Percentiles rank a stretch among this genome's conserved stretches.
Evolutionary conservation across 2,329 filamentous ascomycete species (phyloP).

Genomic region (Aureobasidium sp.): DNA sequence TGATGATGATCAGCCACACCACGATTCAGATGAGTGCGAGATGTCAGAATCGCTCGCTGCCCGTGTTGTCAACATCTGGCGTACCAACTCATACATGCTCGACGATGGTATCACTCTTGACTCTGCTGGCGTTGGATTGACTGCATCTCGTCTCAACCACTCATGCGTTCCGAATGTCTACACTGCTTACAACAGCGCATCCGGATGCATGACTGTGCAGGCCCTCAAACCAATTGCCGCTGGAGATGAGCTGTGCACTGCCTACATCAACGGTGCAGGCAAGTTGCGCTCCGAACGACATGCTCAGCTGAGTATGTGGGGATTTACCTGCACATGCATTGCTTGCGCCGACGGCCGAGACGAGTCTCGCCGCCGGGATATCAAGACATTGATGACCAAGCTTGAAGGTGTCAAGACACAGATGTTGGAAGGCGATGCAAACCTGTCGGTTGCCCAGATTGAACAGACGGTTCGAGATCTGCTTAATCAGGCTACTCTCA

Average conservation of each 20-base stretch:
- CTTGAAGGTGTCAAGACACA: neutral
- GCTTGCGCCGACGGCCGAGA: slow-evolving; percentile 17
- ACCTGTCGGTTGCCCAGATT: neutral
- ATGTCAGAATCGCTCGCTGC: neutral
- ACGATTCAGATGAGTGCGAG: neutral
- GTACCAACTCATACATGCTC: slow-evolving; percentile 1
- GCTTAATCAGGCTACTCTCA: slow-evolving; percentile 15
- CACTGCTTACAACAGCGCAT: slow-evolving; percentile 9
- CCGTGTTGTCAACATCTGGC: slow-evolving; percentile 3
- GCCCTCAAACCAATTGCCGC: slow-evolving; percentile 20
- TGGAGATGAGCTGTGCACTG: slow-evolving; percentile 20
- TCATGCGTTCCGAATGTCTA: slow-evolving; percentile 15
- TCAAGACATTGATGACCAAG: neutral
- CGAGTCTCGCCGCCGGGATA: neutral
- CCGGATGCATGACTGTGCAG: slow-evolving; percentile 16
- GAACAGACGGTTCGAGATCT: slow-evolving; percentile 4
- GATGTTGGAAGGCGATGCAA: neutral
- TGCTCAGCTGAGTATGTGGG: slow-evolving; percentile 17
- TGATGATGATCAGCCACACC: neutral
- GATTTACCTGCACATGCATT: slow-evolving; percentile 22
- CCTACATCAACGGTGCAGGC: slow-evolving; percentile 15
- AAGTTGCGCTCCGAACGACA: slow-evolving; percentile 10
- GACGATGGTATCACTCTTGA: slow-evolving; percentile 1
- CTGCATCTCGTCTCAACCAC: slow-evolving; percentile 13
- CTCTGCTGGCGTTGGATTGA: slow-evolving; percentile 5